These are phyloP conservation scores for Backusella circina DNA, from an alignment of 192 early-diverging fungal genomes.

Conservation along the genomic window DNA sequence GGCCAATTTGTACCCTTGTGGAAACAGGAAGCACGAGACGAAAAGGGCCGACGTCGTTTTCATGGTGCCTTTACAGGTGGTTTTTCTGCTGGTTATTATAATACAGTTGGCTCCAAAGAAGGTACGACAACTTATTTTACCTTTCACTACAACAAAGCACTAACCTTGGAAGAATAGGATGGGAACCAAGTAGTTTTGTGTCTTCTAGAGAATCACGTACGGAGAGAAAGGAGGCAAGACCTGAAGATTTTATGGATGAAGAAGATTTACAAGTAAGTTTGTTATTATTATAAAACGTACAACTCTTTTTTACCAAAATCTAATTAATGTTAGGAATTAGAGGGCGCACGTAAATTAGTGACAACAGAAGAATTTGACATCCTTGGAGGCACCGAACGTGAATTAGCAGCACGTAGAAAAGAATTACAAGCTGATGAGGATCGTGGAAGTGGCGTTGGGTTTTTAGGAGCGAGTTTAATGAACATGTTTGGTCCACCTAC, in stretches of 20 bases:
- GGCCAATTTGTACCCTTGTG: slow-evolving; percentile 46
- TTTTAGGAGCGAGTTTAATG: slow-evolving; percentile 34
- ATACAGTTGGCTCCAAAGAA: slow-evolving; percentile 95
- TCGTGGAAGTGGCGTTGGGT: slow-evolving; percentile 32
- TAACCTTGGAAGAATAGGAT: slow-evolving; percentile 56
- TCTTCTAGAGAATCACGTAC: slow-evolving; percentile 69
- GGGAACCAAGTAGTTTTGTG: slow-evolving; percentile 72
- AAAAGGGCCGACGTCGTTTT: slow-evolving; percentile 73
- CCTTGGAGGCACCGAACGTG: slow-evolving; percentile 58
- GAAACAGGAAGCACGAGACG: slow-evolving; percentile 56
- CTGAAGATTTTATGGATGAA: slow-evolving; percentile 97
- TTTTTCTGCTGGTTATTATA: slow-evolving; percentile 92
- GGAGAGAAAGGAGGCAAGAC: slow-evolving; percentile 40
- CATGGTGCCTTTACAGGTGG: slow-evolving; percentile 94
- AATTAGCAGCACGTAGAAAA: slow-evolving; percentile 48
- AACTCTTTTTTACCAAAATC: not conserved
- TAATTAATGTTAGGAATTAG: slow-evolving; percentile 43
- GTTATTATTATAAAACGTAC: not conserved
- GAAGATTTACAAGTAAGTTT: slow-evolving; percentile 77
- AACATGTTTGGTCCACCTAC: slow-evolving; percentile 60
- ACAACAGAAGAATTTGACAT: slow-evolving; percentile 70
- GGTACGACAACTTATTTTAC: slow-evolving; percentile 47
- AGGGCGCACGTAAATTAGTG: slow-evolving; percentile 43
- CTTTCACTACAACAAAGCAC: no score
- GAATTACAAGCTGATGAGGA: slow-evolving; percentile 39